Conservation (phyloP, 805 yeast species). For the Candida tallmaniae region DNA sequence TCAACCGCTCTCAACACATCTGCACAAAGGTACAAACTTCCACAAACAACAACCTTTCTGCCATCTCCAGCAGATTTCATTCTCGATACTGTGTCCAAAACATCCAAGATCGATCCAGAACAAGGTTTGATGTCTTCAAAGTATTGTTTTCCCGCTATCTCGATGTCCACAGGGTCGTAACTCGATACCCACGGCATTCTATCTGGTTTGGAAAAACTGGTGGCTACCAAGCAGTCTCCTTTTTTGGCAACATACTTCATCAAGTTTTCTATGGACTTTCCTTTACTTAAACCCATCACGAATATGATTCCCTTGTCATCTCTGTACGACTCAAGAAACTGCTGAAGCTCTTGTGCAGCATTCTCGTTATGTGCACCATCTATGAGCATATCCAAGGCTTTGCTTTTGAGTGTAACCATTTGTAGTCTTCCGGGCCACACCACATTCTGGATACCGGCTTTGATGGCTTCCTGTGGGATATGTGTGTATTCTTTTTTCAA, state of each 20-base stretch:
- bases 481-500: slow-evolving; percentile 16
- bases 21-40: slow-evolving; percentile 39
- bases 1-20: slow-evolving; percentile 27
- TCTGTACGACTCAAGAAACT: slow-evolving; percentile 35
- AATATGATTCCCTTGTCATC: slow-evolving; percentile 41
- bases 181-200: slow-evolving; percentile 93
- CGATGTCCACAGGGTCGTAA: slow-evolving; percentile 23
- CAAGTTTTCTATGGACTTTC: slow-evolving; percentile 56
- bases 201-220: slow-evolving; percentile 65
- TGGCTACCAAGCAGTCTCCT: slow-evolving; percentile 56
- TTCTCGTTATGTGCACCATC: slow-evolving; percentile 94
- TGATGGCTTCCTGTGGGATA: slow-evolving; percentile 33
- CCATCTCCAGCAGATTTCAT: slow-evolving; percentile 16
- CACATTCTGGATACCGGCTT: slow-evolving; percentile 50
- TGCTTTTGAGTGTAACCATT: slow-evolving; percentile 16
- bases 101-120: slow-evolving; percentile 9
- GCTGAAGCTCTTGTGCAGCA: slow-evolving; percentile 71
- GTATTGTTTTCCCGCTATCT: slow-evolving; percentile 17
- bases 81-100: slow-evolving; percentile 11
- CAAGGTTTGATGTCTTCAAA: slow-evolving; percentile 12
- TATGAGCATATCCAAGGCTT: slow-evolving; percentile 39
- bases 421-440: slow-evolving; percentile 91
- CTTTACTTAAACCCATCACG: slow-evolving; percentile 71
- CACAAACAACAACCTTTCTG: slow-evolving; percentile 35
- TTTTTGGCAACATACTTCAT: slow-evolving; percentile 44